Percentiles rank a stretch among this genome's conserved stretches.
Conservation (phyloP, 169 alveolate genomes). For the Blepharisma undulans region DNA sequence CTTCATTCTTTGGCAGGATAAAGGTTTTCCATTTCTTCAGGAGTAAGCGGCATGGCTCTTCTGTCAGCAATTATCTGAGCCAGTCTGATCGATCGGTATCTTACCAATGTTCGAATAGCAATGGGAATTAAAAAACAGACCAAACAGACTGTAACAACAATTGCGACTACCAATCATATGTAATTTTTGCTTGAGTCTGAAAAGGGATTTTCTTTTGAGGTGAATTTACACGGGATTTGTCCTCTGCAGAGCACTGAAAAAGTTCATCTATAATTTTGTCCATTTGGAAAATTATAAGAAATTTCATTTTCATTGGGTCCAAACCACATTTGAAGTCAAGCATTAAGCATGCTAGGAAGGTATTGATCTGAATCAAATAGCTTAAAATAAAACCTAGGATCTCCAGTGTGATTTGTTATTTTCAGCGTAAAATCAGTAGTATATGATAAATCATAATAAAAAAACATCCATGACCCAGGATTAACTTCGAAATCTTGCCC, state of each 20-base stretch:
- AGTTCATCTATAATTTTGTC: background rate
- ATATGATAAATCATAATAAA: background rate
- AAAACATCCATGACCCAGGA: background rate
- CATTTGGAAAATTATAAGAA: background rate
- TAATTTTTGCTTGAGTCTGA: background rate
- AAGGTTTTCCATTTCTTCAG: background rate
- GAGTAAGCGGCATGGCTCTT: background rate
- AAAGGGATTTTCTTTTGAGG: background rate
- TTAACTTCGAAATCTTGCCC: background rate
- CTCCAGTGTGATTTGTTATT: background rate
- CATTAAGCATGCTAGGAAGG: background rate
- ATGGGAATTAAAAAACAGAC: background rate
- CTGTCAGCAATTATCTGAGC: background rate
- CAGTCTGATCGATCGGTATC: background rate
- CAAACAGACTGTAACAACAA: background rate
- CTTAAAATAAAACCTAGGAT: background rate
- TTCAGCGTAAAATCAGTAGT: background rate
- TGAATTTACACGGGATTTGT: background rate
- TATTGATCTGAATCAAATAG: background rate
- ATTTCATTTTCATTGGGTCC: background rate
- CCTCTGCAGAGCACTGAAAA: background rate
- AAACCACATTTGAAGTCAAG: background rate
- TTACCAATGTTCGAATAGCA: background rate
- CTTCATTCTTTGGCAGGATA: background rate
- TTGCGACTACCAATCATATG: background rate